Conservation (phyloP, 768 basidiomycete genomes). For the Termitomyces sp. region DNA sequence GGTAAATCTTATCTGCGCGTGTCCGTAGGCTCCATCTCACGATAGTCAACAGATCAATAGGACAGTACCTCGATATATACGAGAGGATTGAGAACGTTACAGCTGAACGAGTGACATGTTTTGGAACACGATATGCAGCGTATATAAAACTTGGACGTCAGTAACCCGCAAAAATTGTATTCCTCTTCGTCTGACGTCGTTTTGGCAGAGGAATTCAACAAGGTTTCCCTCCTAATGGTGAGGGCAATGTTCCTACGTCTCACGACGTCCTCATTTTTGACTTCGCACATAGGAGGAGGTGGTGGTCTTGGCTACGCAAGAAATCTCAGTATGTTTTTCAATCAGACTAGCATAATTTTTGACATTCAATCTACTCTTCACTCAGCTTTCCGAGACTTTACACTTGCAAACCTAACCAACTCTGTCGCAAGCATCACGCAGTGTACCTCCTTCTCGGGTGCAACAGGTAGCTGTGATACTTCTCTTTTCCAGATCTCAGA, state of each 20-base stretch:
- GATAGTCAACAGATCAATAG: constrained; percentile 19
- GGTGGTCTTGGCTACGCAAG: constrained; percentile 27
- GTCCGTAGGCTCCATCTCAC: background rate
- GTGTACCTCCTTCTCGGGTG: constrained; percentile 29
- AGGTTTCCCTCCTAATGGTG: constrained; percentile 29
- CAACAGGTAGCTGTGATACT: constrained; percentile 28
- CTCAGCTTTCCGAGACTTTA: constrained; percentile 23
- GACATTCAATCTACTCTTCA: background rate
- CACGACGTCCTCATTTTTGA: no score
- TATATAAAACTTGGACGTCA: constrained; percentile 35
- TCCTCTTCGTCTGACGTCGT: background rate
- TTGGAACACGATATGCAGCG: constrained; percentile 20
- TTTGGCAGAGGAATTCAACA: constrained; percentile 20
- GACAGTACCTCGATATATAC: constrained; percentile 27
- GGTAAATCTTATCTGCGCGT: constrained; percentile 8
- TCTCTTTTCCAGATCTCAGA: constrained; percentile 28
- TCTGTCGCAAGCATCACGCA: constrained; percentile 20
- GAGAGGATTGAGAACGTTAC: constrained; percentile 28
- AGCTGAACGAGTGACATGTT: constrained; percentile 20
- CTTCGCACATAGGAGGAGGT: constrained; percentile 27
- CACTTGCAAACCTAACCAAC: constrained; percentile 18
- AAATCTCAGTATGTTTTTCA: constrained; percentile 18
- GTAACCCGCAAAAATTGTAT: background rate
- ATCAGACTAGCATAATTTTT: background rate
- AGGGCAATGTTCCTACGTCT: background rate